Evolutionary conservation across 2,329 filamentous ascomycete species (phyloP), one percentile per base, ranked within the genome.

Genomic region (Dothistroma septosporum): DNA sequence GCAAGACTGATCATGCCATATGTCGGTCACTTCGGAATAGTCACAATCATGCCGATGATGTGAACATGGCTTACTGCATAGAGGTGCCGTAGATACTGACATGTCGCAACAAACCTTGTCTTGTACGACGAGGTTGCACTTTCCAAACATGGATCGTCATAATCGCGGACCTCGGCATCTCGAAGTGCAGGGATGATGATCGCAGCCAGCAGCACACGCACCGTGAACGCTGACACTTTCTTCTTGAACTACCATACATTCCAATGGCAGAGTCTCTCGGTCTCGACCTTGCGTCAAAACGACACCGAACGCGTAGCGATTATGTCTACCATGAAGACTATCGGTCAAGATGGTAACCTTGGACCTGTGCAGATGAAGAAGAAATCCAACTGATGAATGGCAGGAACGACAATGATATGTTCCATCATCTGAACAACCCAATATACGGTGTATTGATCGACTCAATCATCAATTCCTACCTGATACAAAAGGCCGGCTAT

Each of bases 391-490:
- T 57, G 41, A 60, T 46, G 10, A 16, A 35, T 16, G 50, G 31
- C 48, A 92, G 91, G 91, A 87, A 85, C 74, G 92, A 96, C 76
- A 96, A 96, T 73, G 92, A 96, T 78, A 94, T 95, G 90, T 96
- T 94, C 76, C 83, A 90, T 62, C 93, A 97, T 74, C 69, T 66
- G 44, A 70, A 73, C 59, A 87, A 86, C 59, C 94, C 72, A 0
- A 68, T 72, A 59, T 74, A 74, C 55, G 70, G 68, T 48, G 69
- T 73, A 5, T 61, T 74, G 6, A 72, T 96, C 75, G 93, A 97
- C 78, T 92, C 90, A 1, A 85, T 96, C 61, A 86, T 96, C 73
- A 97, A 97, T 76, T 83, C 88, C 53, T 97, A 94, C 75, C 84
- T 97, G 19, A 91, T 96, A 63, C 81, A 87, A 55, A 81, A 90